Percentiles rank a stretch among this genome's conserved stretches.
phyloP scores from a whole-genome alignment of 305 asterid genomes.

The Fraxinus greggii region DNA sequence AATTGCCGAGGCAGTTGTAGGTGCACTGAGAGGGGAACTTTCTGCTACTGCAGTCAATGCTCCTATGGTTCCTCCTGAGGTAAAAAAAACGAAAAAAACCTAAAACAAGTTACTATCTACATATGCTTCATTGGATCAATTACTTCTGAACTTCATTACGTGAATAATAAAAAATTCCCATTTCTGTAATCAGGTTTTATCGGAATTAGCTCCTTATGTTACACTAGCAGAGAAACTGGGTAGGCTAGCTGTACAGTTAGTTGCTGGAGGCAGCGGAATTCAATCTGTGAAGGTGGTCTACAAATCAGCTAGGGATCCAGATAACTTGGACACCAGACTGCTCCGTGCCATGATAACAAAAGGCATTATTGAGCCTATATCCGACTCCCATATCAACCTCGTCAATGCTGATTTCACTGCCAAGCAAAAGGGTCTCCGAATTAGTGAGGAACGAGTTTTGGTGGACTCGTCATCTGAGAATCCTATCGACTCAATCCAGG shows the following conservation, averaged over 20 bases:
- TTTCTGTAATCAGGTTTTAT: conserved; percentile 56
- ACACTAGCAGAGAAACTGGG: conserved; percentile 88
- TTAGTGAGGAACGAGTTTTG: conserved; percentile 67
- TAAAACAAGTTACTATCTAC: background rate
- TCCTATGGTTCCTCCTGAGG: conserved; percentile 98
- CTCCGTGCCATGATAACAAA: conserved; percentile 92
- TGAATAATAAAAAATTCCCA: conserved; percentile 3
- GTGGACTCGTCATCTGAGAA: conserved; percentile 59
- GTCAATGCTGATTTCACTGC: conserved; percentile 94
- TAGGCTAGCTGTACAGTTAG: conserved; percentile 76
- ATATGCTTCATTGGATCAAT: conserved; percentile 6
- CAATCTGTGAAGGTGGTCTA: conserved; percentile 77
- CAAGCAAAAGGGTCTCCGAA: conserved; percentile 83
- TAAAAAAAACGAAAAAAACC: background rate
- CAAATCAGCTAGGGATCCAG: conserved; percentile 69
- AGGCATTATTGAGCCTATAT: conserved; percentile 90
- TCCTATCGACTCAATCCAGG: conserved; percentile 72
- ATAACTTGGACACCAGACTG: conserved; percentile 86
- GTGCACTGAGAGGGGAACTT: conserved; percentile 88
- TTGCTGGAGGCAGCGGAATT: conserved; percentile 86
- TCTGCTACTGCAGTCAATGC: conserved; percentile 97
- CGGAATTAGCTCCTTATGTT: conserved; percentile 82
- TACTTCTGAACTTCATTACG: background rate
- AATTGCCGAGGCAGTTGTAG: conserved; percentile 97
- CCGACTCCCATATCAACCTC: conserved; percentile 67